Evolutionary conservation across 108 stramenopile species (phyloP), one percentile per base, ranked within the genome.

Genomic region (Nitzschia putrida): DNA sequence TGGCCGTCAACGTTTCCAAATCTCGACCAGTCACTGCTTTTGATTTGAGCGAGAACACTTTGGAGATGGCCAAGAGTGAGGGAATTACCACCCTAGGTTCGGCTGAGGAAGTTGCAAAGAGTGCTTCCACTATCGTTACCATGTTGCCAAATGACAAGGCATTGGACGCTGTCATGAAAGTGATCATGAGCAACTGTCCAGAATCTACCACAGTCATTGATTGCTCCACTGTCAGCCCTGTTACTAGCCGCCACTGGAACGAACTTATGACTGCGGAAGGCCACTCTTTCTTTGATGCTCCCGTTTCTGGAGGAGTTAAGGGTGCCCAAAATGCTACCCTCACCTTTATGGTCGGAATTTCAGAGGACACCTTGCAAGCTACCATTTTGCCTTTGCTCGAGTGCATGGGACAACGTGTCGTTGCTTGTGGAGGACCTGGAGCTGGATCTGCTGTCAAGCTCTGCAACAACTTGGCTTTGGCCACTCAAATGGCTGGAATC

Each of bases 401-500:
- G 21, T 51, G 63, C 25, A 96, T 97, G 96, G 94, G 97, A 8
- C 69, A 85, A 29, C 81, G 83, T 50, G 55, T 84, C 11, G 75
- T 94, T 40, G 83, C 80, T 37, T 95, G 94, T 61, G 96, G 96
- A 25, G 86, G 66, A 9, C 74, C 85, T 42, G 96, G 97, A 13
- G 65, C 90, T 10, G 97, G 96, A 40, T 78, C 86, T 16, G 88
- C 82, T 25, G 84, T 89, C 21, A 96, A 97, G 80, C 81, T 98
- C 10, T 95, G 95, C 80, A 98, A 98, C 88, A 98, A 98, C 74
- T 67, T 96, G 21, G 87, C 93, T 5, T 70, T 98, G 25, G 97
- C 93, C 0, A 90, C 95, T 8, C 89, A 89, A 64, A 98, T 98
- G 97, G 52, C 89, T 25, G 97, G 94, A 34, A 92, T 94, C 25